Percentiles rank a stretch among this genome's conserved stretches.
phyloP scores from a whole-genome alignment of 108 stramenopile genomes.

The Heterococcus sp. region DNA sequence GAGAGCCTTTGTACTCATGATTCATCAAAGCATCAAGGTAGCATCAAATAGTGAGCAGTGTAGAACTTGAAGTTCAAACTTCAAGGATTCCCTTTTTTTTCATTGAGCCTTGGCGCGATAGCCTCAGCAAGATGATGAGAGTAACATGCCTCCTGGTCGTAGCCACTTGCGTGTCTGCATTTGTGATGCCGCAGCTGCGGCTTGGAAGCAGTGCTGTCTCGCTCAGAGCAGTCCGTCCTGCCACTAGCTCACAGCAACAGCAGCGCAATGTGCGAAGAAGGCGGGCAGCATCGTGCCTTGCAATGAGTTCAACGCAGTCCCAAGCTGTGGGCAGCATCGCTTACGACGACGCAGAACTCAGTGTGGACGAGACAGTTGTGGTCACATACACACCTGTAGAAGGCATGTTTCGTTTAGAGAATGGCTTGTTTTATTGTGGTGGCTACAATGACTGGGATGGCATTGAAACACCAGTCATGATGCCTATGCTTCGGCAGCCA shows the following conservation, averaged over 20 bases:
- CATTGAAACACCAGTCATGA: slow-evolving; percentile 15
- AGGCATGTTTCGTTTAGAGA: slow-evolving; percentile 7
- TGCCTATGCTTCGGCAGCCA: slow-evolving; percentile 28
- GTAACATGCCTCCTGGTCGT: not conserved
- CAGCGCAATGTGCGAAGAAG: not conserved
- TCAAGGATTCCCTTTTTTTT: not conserved
- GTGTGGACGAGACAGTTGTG: slow-evolving; percentile 34
- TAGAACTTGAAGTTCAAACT: not conserved
- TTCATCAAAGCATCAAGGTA: not conserved
- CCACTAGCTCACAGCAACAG: not conserved
- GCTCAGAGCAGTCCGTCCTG: not conserved
- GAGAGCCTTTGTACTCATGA: not conserved
- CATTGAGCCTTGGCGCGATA: not conserved
- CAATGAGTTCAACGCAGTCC: too few species aligned
- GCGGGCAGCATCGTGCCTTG: too few species aligned
- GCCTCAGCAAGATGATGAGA: not conserved
- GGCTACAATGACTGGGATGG: slow-evolving; percentile 47
- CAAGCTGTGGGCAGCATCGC: not conserved
- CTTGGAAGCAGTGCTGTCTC: not conserved
- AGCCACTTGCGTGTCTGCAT: not conserved
- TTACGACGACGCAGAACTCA: slow-evolving; percentile 3
- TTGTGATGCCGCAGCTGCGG: not conserved
- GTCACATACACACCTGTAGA: slow-evolving; percentile 18
- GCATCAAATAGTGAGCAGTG: not conserved
- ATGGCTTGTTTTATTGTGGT: slow-evolving; percentile 34